Evolutionary conservation across 2,329 filamentous ascomycete genomes (phyloP), one percentile per base, ranked within the genome.

Genomic region (Xylaria sp.): DNA sequence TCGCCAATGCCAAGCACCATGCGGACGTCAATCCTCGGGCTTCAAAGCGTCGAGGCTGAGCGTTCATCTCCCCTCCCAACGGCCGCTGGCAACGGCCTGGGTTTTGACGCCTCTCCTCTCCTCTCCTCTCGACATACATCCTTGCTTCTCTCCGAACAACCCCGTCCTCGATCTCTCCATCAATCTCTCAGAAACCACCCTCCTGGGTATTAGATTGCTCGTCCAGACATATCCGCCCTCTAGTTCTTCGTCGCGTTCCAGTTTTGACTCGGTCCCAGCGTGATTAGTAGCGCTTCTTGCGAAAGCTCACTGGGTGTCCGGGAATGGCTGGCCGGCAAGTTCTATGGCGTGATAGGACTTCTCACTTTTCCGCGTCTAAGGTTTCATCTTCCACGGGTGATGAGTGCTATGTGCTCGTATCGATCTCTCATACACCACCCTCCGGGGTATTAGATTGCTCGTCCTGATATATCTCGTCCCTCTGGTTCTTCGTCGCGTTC

Each of bases 221-320:
- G 4, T 50, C 45, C 25, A 13, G 2, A 29, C 45, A 31, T 50
- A 17, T 29, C 31, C n/a, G 36, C 58, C 27, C 15, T n/a, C 25
- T 45, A 51, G 47, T 66, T 67, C 67, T 69, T 69, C 65, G 70
- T 66, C 65, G 65, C 63, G 67, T 45, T 53, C 50, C 50, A 61
- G 66, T 54, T 69, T 72, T 62, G 66, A 72, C 20, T 61, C 66
- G 59, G 61, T 31, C 7, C 64, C 66, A 61, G 66, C 61, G 66
- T 66, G 55, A 71, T 66, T 51, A 69, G 69, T 68, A 71, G 57
- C 69, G 64, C 63, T 68, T 22, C 67, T 56, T 51, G 69, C 60
- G 63, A 66, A 71, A 62, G 61, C 65, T 65, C 65, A 58, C 65
- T 66, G 67, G 67, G 38, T 68, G 67, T 71, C 63, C 65, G 68